Conservation (phyloP, 2,329 filamentous ascomycete genomes). For the Talaromyces verruculosus region DNA sequence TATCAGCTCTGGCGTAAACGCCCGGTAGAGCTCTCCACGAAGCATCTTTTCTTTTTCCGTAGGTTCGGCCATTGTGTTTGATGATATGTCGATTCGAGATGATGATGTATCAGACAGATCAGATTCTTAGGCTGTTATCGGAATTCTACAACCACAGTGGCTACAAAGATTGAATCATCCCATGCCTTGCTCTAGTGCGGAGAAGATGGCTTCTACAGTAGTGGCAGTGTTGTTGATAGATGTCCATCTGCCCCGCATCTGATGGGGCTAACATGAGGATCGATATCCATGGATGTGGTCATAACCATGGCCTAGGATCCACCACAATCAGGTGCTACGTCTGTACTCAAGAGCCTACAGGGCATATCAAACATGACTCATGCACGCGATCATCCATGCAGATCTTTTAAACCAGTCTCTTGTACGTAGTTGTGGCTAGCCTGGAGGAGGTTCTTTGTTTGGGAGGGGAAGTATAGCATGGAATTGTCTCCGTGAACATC, state of each 20-base stretch:
- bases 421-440: not conserved
- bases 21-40: slow-evolving; percentile 69
- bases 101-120: not conserved
- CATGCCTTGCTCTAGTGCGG: not conserved
- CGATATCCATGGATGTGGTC: not conserved
- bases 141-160: not conserved
- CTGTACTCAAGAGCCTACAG: not conserved
- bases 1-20: slow-evolving; percentile 68
- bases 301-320: not conserved
- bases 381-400: not conserved
- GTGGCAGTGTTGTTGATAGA: not conserved
- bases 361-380: not conserved
- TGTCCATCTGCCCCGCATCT: slow-evolving; percentile 9
- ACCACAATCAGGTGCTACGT: slow-evolving; percentile 1
- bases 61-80: slow-evolving; percentile 24
- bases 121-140: not conserved
- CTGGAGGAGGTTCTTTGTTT: not conserved
- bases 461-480: not conserved
- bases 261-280: not conserved
- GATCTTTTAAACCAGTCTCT: not conserved
- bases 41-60: slow-evolving; percentile 54
- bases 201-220: not conserved
- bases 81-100: not conserved
- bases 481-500: not conserved
- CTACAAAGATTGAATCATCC: not conserved